phyloP scores from a whole-genome alignment of 208 protist genomes.

The Blastocrithidia nonstop region DNA sequence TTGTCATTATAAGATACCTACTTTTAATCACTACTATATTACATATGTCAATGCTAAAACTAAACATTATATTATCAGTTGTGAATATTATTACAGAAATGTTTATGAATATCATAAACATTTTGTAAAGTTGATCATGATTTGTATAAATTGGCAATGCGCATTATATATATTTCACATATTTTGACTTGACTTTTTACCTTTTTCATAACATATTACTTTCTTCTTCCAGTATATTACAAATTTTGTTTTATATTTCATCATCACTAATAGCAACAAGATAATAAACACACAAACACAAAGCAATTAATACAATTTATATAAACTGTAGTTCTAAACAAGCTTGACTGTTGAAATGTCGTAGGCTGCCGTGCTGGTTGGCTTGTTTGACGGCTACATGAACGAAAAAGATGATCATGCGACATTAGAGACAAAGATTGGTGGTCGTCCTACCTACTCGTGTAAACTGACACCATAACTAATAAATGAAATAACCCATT shows the following conservation, averaged over 20 bases:
- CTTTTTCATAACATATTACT: no score
- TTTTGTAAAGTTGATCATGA: no score
- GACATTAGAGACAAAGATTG: conserved; percentile 63
- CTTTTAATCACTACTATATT: background rate
- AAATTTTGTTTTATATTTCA: background rate
- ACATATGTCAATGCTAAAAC: background rate
- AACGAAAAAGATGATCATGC: conserved; percentile 15
- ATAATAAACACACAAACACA: background rate
- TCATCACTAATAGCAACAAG: background rate
- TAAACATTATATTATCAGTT: background rate
- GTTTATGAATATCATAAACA: no score
- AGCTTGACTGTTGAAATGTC: conserved; percentile 1
- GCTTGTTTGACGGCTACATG: conserved; percentile 76
- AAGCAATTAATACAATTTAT: background rate
- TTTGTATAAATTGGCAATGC: no score
- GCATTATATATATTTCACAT: no score
- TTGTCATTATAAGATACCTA: background rate
- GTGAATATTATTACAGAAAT: no score
- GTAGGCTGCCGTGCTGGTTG: conserved; percentile 23
- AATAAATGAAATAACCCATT: conserved; percentile 12
- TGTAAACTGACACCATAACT: conserved; percentile 21
- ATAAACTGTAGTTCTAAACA: background rate
- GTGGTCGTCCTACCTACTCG: conserved; percentile 41
- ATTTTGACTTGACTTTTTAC: background rate
- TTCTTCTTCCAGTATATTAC: no score